Evolutionary conservation across 768 basidiomycete genomes (phyloP), one percentile per base, ranked within the genome.

Genomic region (Pulveroboletus sp.): DNA sequence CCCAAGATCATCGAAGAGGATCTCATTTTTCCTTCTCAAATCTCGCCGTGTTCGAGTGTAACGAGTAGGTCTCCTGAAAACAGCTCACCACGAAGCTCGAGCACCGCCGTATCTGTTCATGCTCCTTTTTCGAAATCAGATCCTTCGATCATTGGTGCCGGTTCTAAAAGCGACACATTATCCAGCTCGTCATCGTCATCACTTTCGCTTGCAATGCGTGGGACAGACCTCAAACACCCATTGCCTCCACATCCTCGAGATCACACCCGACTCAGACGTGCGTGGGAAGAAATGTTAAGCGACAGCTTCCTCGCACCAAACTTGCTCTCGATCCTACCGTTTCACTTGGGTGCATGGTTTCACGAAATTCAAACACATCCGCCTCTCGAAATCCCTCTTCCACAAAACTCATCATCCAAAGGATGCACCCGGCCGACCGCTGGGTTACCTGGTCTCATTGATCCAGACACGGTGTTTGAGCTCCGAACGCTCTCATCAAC

Each of bases 1-100:
- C 40, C n/a, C 8, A 52, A 88, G 86, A 71, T 87, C 9, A 76
- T 87, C 32, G 87, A 87, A 62, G 87, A 90, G 50, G 85, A 87
- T 59, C 72, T 82, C 7, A 73, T 87, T 40, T 89, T 89, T 59
- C 87, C 87, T 8, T 79, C 73, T 39, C 54, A 58, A 43, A 32
- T n/a, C n/a, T 37, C 47, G 16, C 46, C 50, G 3, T 45, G 34
- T n/a, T 40, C 48, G 14, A 45, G 52, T n/a, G n/a, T 33, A 10
- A 5, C n/a, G 19, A 49, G 44, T 13, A 43, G 52, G 20, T 68
- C 61, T 3, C 60, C 61, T 14, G 51, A 39, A 47, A 53, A 56
- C 14, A 57, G 47, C 29, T 69, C 64, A 2, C 57, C 59, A 0
- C 56, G 60, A 37, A 64, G 68, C 42, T 68, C 66, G 7, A 53